Percentiles rank a stretch among this genome's conserved stretches.
Evolutionary conservation across 306 rosid species (phyloP).

Genomic region (Delonix regia): DNA sequence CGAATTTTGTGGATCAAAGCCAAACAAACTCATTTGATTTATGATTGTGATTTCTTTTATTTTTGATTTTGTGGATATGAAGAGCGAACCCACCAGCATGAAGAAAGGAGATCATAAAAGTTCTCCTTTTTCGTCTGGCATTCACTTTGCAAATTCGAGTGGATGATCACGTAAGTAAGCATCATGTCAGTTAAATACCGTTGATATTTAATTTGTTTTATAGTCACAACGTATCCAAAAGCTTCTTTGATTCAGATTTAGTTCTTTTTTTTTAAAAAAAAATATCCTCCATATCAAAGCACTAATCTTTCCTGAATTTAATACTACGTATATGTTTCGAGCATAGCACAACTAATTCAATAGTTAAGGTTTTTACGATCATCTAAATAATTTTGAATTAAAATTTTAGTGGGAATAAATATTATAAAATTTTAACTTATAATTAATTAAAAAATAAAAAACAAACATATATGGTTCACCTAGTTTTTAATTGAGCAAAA

Average conservation of each 20-base stretch:
- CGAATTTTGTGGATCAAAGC: not conserved
- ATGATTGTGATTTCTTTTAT: not conserved
- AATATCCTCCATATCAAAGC: not conserved
- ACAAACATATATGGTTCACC: not conserved
- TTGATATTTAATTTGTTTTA: constrained; percentile 22
- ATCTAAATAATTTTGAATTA: no score
- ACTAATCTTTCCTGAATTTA: not conserved
- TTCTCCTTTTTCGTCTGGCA: not conserved
- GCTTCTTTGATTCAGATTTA: not conserved
- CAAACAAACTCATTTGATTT: no score
- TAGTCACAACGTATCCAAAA: constrained; percentile 20
- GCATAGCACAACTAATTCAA: no score
- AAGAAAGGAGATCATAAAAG: not conserved
- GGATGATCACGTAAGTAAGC: constrained; percentile 6
- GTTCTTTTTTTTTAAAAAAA: not conserved
- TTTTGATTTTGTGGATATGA: not conserved
- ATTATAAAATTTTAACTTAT: no score
- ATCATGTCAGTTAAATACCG: constrained; percentile 16
- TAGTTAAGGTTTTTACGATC: no score
- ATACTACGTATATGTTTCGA: not conserved
- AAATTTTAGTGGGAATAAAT: no score
- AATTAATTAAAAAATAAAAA: no score
- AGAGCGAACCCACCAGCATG: not conserved
- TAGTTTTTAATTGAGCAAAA: not conserved
- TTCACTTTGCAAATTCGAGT: not conserved